Percentiles rank a stretch among this genome's conserved stretches.
These are phyloP conservation scores for Neofusicoccum umdonicola DNA, from an alignment of 2,329 filamentous ascomycete genomes.

Conservation along the genomic window DNA sequence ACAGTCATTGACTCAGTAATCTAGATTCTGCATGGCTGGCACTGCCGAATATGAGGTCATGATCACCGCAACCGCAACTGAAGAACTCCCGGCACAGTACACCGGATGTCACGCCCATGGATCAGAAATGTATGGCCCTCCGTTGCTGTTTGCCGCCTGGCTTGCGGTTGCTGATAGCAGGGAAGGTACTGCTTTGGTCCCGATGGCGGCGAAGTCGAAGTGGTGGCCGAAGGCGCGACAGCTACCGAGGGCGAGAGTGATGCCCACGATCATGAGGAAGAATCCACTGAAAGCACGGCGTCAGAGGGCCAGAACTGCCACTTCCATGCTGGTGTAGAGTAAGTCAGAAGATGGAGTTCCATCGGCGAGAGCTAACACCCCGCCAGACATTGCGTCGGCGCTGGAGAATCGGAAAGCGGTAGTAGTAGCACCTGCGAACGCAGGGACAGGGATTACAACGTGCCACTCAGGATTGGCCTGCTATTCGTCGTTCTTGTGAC, in stretches of 20 bases:
- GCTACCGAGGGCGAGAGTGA: slow-evolving; percentile 20
- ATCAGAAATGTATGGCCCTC: slow-evolving; percentile 47
- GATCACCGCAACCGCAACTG: slow-evolving; percentile 54
- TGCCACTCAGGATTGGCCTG: slow-evolving; percentile 66
- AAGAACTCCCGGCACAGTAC: slow-evolving; percentile 58
- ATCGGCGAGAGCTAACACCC: slow-evolving; percentile 17
- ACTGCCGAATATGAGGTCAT: slow-evolving; percentile 44
- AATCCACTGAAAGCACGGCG: background rate
- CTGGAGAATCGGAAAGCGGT: slow-evolving; percentile 32
- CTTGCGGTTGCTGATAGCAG: slow-evolving; percentile 9
- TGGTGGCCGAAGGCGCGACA: slow-evolving; percentile 43
- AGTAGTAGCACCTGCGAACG: slow-evolving; percentile 44
- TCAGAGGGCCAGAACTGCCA: slow-evolving; percentile 55
- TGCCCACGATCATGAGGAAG: slow-evolving; percentile 22
- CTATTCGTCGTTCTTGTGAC: slow-evolving; percentile 70
- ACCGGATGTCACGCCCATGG: slow-evolving; percentile 66
- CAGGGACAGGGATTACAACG: slow-evolving; percentile 60
- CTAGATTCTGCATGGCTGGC: slow-evolving; percentile 46
- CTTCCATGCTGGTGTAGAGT: slow-evolving; percentile 75
- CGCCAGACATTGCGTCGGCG: slow-evolving; percentile 56
- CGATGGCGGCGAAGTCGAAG: slow-evolving; percentile 59
- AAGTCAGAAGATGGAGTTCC: slow-evolving; percentile 32
- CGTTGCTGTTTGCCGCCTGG: too few relatives aligned
- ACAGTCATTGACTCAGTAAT: background rate
- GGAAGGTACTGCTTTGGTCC: slow-evolving; percentile 61